Evolutionary conservation across 208 protist genomes (phyloP).

Genomic region (Wallacemonas rigidus): DNA sequence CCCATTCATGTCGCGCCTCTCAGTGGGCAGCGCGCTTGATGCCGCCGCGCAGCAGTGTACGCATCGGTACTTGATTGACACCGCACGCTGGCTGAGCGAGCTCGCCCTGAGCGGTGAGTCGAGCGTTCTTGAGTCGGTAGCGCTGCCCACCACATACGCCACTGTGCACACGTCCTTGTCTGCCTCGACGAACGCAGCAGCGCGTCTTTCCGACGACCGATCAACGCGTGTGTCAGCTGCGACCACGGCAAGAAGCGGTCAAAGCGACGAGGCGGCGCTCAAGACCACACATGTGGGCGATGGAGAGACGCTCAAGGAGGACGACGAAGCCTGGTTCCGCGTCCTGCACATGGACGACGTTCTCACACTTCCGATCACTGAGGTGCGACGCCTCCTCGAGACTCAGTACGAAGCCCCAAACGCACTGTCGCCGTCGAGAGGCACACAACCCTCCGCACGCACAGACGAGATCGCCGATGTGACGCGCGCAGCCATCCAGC

Average conservation of each 20-base stretch:
- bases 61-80: constrained; percentile 58
- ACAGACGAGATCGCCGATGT: not conserved
- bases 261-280: no score
- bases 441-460: not conserved
- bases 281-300: not conserved
- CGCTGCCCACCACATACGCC: not conserved
- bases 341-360: constrained; percentile 2
- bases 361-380: constrained; percentile 1
- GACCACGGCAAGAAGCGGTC: no score
- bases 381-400: not conserved
- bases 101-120: constrained; percentile 54
- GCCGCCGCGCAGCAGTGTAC: constrained; percentile 49
- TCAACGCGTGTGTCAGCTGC: no score
- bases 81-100: constrained; percentile 65
- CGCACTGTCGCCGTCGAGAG: not conserved
- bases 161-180: not conserved
- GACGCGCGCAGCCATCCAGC: constrained; percentile 9
- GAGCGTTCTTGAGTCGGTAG: constrained; percentile 16
- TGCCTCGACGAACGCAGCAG: no score
- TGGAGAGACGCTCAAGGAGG: not conserved
- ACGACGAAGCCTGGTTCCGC: not conserved
- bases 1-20: constrained; percentile 1
- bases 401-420: not conserved
- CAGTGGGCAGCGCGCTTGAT: constrained; percentile 65
- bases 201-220: no score